Percentiles rank a stretch among this genome's conserved stretches.
These are phyloP conservation scores for Xylaria sp. DNA, from an alignment of 2,329 filamentous ascomycete genomes.

Conservation along the genomic window DNA sequence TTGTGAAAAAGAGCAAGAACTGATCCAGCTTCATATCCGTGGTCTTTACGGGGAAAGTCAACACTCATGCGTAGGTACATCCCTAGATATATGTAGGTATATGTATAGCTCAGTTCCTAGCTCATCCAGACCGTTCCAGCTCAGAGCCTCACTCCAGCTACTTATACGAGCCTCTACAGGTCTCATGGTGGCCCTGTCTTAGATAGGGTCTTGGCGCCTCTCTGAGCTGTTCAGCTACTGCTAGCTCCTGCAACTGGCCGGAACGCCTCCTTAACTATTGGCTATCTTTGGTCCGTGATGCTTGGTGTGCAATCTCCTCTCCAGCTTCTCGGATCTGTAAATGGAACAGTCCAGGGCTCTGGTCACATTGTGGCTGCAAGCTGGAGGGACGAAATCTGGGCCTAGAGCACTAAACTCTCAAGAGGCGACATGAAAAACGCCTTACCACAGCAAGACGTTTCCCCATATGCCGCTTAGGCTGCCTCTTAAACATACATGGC, in stretches of 20 bases:
- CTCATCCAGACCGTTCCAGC: slow-evolving; percentile 30
- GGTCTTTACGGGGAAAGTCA: neutral
- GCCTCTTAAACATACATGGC: slow-evolving; percentile 32
- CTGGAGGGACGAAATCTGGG: slow-evolving; percentile 17
- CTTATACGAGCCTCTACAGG: slow-evolving; percentile 12
- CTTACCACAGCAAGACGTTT: slow-evolving; percentile 29
- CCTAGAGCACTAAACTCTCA: slow-evolving; percentile 1
- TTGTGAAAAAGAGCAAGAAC: neutral
- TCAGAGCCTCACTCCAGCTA: slow-evolving; percentile 10
- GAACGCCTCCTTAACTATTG: slow-evolving; percentile 40
- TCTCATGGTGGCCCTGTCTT: slow-evolving; percentile 40
- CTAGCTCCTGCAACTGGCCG: slow-evolving; percentile 48
- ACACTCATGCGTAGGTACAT: neutral
- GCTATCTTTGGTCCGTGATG: slow-evolving; percentile 39
- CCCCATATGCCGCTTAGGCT: neutral
- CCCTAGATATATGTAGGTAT: neutral
- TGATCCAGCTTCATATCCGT: neutral
- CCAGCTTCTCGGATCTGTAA: slow-evolving; percentile 32
- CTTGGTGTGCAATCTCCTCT: slow-evolving; percentile 44
- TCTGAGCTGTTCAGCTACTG: slow-evolving; percentile 47
- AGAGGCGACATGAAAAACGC: slow-evolving; percentile 33
- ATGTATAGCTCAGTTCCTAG: neutral
- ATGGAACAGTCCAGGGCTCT: slow-evolving; percentile 40
- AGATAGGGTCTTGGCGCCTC: slow-evolving; percentile 43
- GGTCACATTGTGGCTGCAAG: slow-evolving; percentile 24